Percentiles rank a stretch among this genome's conserved stretches.
phyloP scores from a whole-genome alignment of 345 rosid genomes.

The Eutrema yunnanense region DNA sequence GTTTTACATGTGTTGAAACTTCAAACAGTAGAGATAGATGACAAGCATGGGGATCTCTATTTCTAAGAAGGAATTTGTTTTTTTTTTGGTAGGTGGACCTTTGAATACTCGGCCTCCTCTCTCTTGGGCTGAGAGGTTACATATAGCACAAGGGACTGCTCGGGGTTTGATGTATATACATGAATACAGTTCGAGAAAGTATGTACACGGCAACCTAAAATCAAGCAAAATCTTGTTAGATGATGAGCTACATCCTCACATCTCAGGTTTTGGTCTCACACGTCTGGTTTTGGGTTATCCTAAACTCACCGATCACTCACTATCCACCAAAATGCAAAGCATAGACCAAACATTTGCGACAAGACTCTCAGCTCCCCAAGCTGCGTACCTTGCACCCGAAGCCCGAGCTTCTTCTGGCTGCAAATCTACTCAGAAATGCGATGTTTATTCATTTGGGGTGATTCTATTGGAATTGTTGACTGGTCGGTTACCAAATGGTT shows the following conservation, averaged over 20 bases:
- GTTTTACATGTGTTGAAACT: constrained; percentile 14
- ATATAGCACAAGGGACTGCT: constrained; percentile 79
- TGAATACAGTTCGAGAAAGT: constrained; percentile 64
- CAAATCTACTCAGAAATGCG: constrained; percentile 77
- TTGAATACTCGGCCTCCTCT: constrained; percentile 39
- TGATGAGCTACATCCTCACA: constrained; percentile 59
- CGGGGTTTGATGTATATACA: constrained; percentile 81
- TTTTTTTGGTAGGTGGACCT: constrained; percentile 38
- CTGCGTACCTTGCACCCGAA: constrained; percentile 71
- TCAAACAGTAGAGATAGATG: background rate
- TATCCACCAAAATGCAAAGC: constrained; percentile 9
- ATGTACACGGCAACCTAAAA: constrained; percentile 70
- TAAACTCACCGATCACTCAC: constrained; percentile 27
- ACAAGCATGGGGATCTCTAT: background rate
- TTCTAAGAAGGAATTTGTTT: background rate
- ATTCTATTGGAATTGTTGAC: constrained; percentile 74
- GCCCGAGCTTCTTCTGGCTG: constrained; percentile 45
- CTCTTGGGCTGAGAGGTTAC: constrained; percentile 70
- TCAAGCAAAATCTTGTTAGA: constrained; percentile 80
- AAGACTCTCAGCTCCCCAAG: constrained; percentile 56
- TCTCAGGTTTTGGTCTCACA: constrained; percentile 82
- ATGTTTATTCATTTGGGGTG: constrained; percentile 78
- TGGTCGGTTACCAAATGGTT: constrained; percentile 68
- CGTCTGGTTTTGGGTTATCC: constrained; percentile 66
- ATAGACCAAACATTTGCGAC: constrained; percentile 51